phyloP scores from a whole-genome alignment of 2,329 filamentous ascomycete species.

The Hawksworthiomyces lignivorus region DNA sequence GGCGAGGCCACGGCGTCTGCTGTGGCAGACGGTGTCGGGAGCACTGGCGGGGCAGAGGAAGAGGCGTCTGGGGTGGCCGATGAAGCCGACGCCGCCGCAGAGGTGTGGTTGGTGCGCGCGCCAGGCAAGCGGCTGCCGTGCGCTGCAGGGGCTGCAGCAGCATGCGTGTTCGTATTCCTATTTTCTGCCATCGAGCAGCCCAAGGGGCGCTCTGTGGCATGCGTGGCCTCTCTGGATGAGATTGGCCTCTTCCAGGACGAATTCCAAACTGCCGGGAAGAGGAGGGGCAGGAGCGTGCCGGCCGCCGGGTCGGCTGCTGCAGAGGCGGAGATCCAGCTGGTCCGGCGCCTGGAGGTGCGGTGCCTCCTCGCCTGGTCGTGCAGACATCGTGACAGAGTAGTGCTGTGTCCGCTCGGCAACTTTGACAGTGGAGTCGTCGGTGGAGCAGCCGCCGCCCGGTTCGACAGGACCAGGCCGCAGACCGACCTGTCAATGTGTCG shows the following conservation, averaged over 20 bases:
- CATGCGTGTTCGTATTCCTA: too few relatives aligned
- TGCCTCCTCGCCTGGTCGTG: neutral
- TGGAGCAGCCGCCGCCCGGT: constrained; percentile 26
- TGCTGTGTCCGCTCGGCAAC: neutral
- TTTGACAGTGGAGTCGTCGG: neutral
- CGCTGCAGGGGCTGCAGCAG: too few relatives aligned
- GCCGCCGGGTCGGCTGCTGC: constrained; percentile 11
- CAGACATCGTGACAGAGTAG: constrained; percentile 6
- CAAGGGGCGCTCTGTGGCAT: too few relatives aligned
- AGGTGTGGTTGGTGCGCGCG: too few relatives aligned
- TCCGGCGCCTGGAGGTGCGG: neutral
- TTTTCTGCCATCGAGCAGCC: too few relatives aligned
- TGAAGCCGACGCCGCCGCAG: too few relatives aligned
- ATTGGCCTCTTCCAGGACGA: constrained; percentile 1
- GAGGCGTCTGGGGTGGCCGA: too few relatives aligned
- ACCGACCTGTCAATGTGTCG: constrained; percentile 53
- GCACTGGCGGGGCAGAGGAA: too few relatives aligned
- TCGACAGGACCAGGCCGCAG: constrained; percentile 47
- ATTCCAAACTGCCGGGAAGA: constrained; percentile 10
- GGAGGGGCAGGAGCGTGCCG: constrained; percentile 13
- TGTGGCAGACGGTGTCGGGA: neutral
- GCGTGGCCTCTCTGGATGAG: neutral
- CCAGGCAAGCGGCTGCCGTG: too few relatives aligned
- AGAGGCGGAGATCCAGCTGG: neutral
- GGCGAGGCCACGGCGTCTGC: too few relatives aligned